phyloP scores from a whole-genome alignment of 176 grass and related monocot species.

The Eleusine indica region DNA sequence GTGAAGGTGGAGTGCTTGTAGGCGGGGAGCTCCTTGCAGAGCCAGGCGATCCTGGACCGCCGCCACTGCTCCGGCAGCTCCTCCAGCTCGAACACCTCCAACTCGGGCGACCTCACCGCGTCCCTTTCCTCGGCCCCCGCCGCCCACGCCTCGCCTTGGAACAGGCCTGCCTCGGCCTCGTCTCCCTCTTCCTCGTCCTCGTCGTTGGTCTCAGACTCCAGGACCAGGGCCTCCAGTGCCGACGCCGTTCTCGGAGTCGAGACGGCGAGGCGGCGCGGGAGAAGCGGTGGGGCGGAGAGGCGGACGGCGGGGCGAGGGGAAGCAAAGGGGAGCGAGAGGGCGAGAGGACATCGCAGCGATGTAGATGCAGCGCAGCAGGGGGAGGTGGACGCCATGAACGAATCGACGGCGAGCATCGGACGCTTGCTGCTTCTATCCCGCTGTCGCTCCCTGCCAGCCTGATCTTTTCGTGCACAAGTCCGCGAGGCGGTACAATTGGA shows the following conservation, averaged over 20 bases:
- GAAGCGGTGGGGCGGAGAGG: slow-evolving; percentile 24
- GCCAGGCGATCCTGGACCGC: slow-evolving; percentile 91
- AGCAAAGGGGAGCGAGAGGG: slow-evolving; percentile 31
- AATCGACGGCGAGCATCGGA: slow-evolving; percentile 18
- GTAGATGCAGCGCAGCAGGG: slow-evolving; percentile 43
- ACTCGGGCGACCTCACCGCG: slow-evolving; percentile 59
- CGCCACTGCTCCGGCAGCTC: slow-evolving; percentile 96
- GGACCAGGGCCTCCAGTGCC: slow-evolving; percentile 41
- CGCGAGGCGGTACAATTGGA: neutral
- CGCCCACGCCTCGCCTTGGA: slow-evolving; percentile 48
- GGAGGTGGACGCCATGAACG: slow-evolving; percentile 44
- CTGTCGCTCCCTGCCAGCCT: slow-evolving; percentile 24
- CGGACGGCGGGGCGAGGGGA: slow-evolving; percentile 24
- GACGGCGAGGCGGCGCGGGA: slow-evolving; percentile 12
- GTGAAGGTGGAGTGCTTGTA: slow-evolving; percentile 89
- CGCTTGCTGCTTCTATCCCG: slow-evolving; percentile 30
- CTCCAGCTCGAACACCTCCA: slow-evolving; percentile 78
- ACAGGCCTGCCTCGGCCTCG: slow-evolving; percentile 25
- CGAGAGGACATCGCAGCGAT: slow-evolving; percentile 37
- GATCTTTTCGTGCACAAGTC: slow-evolving; percentile 6
- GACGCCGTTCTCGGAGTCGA: slow-evolving; percentile 20
- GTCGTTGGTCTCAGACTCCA: slow-evolving; percentile 38
- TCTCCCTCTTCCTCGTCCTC: slow-evolving; percentile 43
- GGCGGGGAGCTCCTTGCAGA: slow-evolving; percentile 97
- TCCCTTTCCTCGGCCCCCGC: slow-evolving; percentile 55